A percentile compares a stretch with the other conserved stretches of the same genome.
Evolutionary conservation across 2,329 filamentous ascomycete species (phyloP).

Genomic region (Sclerotinia borealis): DNA sequence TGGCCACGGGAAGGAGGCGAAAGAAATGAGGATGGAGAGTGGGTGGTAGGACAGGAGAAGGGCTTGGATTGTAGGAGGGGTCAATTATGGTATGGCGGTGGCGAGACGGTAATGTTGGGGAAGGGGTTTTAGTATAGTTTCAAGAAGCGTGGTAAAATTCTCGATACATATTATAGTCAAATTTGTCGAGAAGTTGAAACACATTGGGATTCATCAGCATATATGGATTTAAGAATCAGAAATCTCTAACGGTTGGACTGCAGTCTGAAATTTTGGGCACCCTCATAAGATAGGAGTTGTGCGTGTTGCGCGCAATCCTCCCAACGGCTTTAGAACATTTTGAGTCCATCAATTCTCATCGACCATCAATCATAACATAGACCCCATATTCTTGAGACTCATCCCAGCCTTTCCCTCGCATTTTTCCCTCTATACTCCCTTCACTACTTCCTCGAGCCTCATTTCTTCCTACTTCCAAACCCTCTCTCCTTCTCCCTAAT

Average conservation of each 20-base stretch:
- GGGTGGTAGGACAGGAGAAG: slow-evolving; percentile 80
- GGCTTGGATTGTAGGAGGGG: slow-evolving; percentile 73
- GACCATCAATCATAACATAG: not conserved
- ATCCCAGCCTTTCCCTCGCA: not conserved
- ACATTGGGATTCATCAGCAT: not conserved
- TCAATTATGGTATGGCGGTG: slow-evolving; percentile 80
- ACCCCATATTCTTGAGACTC: not conserved
- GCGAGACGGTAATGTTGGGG: slow-evolving; percentile 59
- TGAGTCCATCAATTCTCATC: not conserved
- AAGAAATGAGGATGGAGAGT: slow-evolving; percentile 55
- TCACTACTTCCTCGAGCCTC: not conserved
- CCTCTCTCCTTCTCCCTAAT: not conserved
- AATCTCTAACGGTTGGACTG: not conserved
- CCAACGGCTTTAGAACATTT: not conserved
- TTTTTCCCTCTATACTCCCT: not conserved
- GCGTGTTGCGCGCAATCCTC: not conserved
- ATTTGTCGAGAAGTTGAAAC: not conserved
- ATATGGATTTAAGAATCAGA: not conserved
- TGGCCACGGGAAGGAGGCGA: slow-evolving; percentile 51
- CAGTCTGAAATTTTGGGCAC: not conserved
- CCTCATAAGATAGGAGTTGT: not conserved
- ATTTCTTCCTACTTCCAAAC: not conserved
- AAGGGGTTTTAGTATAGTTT: slow-evolving; percentile 47
- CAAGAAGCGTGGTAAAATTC: not conserved
- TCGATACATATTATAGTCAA: not conserved